Conservation (phyloP, 2,329 filamentous ascomycete genomes). For the Diaporthe destruens region DNA sequence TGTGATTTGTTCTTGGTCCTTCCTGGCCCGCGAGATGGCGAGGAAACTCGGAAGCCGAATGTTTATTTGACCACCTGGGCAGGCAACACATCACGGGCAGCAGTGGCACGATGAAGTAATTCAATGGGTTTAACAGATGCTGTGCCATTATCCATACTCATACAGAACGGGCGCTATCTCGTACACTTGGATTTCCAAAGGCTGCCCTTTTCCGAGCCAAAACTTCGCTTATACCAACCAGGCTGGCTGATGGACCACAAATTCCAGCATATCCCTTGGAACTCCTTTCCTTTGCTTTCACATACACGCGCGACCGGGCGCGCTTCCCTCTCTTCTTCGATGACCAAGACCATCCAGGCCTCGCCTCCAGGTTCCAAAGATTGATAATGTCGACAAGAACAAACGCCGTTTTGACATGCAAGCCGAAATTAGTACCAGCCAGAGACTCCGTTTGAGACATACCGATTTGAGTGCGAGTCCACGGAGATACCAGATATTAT, state of each 20-base stretch:
- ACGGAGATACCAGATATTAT: constrained; percentile 37
- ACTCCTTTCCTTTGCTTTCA: constrained; percentile 18
- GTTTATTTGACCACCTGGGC: no score
- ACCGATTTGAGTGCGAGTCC: neutral
- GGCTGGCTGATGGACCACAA: constrained; percentile 7
- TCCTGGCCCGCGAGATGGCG: neutral
- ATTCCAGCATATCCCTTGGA: constrained; percentile 24
- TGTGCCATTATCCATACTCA: constrained; percentile 27
- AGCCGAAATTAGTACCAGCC: constrained; percentile 22
- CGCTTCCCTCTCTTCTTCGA: neutral
- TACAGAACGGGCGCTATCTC: constrained; percentile 26
- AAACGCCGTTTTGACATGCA: constrained; percentile 33
- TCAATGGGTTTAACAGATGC: constrained; percentile 2
- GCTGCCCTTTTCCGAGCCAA: constrained; percentile 13
- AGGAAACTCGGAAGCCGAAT: neutral
- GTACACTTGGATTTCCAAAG: constrained; percentile 8
- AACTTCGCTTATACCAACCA: constrained; percentile 27
- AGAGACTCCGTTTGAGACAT: constrained; percentile 8
- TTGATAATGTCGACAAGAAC: constrained; percentile 24
- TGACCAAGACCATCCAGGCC: neutral
- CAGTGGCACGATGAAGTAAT: neutral
- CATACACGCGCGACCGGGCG: neutral
- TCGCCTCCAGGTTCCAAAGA: neutral
- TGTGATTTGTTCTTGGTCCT: neutral
- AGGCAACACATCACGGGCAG: neutral